Evolutionary conservation across 2,329 filamentous ascomycete species (phyloP), one percentile per base, ranked within the genome.

Genomic region (Penicillium sp.): DNA sequence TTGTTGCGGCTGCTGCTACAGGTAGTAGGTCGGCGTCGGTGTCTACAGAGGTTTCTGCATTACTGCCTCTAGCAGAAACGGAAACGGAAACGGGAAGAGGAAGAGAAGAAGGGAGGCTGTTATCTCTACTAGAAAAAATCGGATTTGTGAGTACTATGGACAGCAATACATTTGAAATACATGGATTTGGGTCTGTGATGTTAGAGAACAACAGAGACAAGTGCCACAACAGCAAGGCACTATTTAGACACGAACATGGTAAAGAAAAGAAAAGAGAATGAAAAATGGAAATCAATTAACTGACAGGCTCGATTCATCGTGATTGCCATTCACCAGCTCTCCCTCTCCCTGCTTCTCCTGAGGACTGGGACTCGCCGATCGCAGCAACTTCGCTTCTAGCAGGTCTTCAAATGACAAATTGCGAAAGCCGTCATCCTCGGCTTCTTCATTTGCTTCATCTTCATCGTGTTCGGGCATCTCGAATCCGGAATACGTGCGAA

Each of bases 401-500:
- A 94, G 77, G 21, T 90, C 85, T 2, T 69, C 68, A 71, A 88
- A 87, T 0, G 70, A 64, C 28, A 91, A 58, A 6, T 78, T 78
- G n/a, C 85, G 80, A 49, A 81, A 76, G 1, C 88, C 88, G 59
- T 86, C 80, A 56, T 87, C 81, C 51, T 77, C 74, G 2, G 71
- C 73, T 9, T 77, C 77, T 14, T 80, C 79, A 0, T 82, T 82
- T 12, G n/a, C n/a, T n/a, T 83, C 84, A 11, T 55, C 54, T n/a
- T 51, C 12, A 3, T 56, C 53, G 11, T 84, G 83, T 6, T 85
- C 81, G 0, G 87, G 87, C 63, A 85, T 85, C 64, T 95, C 90
- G 62, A 95, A 94, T 57, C 86, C 89, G 60, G 82, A 85, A 64
- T 93, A 96, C 9, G 90, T 72, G 9, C 90, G 81, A 60, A 88